Percentiles rank a stretch among this genome's conserved stretches.
These are phyloP conservation scores for Neobulgaria alba DNA, from an alignment of 2,329 filamentous ascomycete genomes.

Conservation along the genomic window DNA sequence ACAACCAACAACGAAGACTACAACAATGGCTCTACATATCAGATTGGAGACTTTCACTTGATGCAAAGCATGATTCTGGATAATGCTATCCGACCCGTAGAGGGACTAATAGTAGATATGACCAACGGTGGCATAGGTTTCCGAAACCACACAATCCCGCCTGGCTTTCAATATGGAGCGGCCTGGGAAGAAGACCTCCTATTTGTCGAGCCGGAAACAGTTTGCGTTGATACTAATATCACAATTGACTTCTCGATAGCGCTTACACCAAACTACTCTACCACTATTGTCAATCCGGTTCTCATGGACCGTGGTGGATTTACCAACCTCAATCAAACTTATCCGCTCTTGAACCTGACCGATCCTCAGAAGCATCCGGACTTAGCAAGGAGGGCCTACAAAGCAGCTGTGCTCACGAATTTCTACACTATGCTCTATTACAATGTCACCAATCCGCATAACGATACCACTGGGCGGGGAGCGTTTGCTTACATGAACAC, in stretches of 20 bases:
- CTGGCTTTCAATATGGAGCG: constrained; percentile 28
- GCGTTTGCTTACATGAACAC: constrained; percentile 33
- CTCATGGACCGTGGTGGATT: constrained; percentile 38
- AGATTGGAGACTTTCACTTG: constrained; percentile 24
- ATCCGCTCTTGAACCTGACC: constrained; percentile 26
- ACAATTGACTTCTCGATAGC: constrained; percentile 34
- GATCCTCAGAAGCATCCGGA: constrained; percentile 31
- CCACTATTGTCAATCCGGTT: constrained; percentile 19
- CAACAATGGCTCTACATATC: constrained; percentile 28
- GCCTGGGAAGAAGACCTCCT: constrained; percentile 40
- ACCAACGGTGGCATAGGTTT: constrained; percentile 36
- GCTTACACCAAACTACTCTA: constrained; percentile 3
- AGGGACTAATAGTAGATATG: constrained; percentile 37
- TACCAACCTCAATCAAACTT: constrained; percentile 29
- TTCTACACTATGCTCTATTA: constrained; percentile 30
- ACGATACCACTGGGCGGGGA: constrained; percentile 4
- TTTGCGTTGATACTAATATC: constrained; percentile 36
- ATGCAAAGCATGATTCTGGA: constrained; percentile 13
- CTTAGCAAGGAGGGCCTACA: constrained; percentile 33
- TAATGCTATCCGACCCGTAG: constrained; percentile 24
- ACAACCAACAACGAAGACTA: constrained; percentile 15
- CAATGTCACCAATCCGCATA: constrained; percentile 8
- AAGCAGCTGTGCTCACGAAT: constrained; percentile 37
- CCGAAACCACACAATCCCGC: constrained; percentile 36
- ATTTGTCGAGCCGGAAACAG: constrained; percentile 37